Percentiles rank a stretch among this genome's conserved stretches.
phyloP scores from a whole-genome alignment of 495 filamentous ascomycete species.

The Aeminium ludgeri region DNA sequence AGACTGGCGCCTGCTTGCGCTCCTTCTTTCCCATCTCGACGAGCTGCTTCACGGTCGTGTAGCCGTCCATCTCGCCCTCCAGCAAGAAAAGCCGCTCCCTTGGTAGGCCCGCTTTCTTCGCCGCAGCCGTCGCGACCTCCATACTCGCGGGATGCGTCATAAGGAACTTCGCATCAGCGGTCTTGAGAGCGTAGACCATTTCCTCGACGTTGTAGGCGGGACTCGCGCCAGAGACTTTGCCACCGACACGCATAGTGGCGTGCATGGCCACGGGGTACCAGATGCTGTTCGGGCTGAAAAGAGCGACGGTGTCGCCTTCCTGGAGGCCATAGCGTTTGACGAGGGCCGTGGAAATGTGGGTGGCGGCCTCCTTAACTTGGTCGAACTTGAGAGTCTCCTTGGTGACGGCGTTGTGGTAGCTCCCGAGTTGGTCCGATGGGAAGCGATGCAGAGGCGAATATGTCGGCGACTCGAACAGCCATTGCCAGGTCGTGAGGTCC shows the following conservation, averaged over 20 bases:
- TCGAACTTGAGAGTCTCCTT: constrained; percentile 37
- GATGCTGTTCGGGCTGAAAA: constrained; percentile 42
- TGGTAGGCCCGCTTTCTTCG: constrained; percentile 34
- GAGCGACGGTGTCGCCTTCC: constrained; percentile 32
- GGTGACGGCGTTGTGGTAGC: constrained; percentile 39
- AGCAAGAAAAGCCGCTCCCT: constrained; percentile 36
- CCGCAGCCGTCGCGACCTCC: constrained; percentile 34
- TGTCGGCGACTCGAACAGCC: constrained; percentile 37
- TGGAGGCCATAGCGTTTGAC: constrained; percentile 34
- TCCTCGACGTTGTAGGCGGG: constrained; percentile 46
- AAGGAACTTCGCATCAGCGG: constrained; percentile 35
- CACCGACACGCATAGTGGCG: constrained; percentile 31
- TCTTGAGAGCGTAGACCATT: constrained; percentile 43
- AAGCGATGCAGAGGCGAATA: constrained; percentile 29
- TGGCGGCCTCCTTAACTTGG: constrained; percentile 34
- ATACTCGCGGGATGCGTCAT: constrained; percentile 30
- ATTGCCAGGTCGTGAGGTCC: constrained; percentile 40
- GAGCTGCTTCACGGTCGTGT: constrained; percentile 34
- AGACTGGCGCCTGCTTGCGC: constrained; percentile 26
- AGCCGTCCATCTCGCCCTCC: constrained; percentile 33
- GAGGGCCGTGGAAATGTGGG: constrained; percentile 38
- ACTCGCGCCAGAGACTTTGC: constrained; percentile 37
- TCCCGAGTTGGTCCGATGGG: constrained; percentile 25
- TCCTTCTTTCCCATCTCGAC: constrained; percentile 28
- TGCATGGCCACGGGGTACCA: constrained; percentile 45